phyloP scores from a whole-genome alignment of 164 flowering plant genomes.

The Vitis amurensis region DNA sequence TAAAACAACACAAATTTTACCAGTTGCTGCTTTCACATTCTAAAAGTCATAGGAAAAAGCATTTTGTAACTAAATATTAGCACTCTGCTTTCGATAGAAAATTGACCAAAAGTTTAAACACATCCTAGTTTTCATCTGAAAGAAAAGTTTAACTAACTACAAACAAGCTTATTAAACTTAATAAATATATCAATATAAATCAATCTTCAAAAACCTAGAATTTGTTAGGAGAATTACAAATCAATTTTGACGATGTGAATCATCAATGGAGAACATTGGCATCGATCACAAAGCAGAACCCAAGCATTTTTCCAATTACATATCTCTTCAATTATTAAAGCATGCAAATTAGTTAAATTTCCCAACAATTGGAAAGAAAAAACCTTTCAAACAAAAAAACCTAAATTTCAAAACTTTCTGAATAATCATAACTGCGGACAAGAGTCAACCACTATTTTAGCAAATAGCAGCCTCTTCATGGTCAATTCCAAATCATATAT shows the following conservation, averaged over 20 bases:
- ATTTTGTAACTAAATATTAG: background rate
- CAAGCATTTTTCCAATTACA: background rate
- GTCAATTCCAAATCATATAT: background rate
- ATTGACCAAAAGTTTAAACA: background rate
- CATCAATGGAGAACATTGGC: background rate
- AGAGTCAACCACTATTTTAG: background rate
- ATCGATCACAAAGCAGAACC: background rate
- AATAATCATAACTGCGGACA: background rate
- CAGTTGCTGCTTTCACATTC: background rate
- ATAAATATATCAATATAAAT: no score
- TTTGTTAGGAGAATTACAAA: background rate
- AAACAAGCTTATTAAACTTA: no score
- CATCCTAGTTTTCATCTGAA: background rate
- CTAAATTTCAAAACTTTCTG: background rate
- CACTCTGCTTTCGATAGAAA: background rate
- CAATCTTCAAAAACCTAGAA: no score
- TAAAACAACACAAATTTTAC: constrained; percentile 14
- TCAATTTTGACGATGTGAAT: background rate
- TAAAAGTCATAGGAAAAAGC: background rate
- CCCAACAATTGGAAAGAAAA: background rate
- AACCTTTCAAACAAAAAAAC: background rate
- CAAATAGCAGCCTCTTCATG: background rate
- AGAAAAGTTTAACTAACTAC: background rate
- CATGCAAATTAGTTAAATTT: background rate
- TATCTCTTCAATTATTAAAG: background rate